phyloP scores from a whole-genome alignment of 2,329 filamentous ascomycete species.

The Colletotrichum lupini region DNA sequence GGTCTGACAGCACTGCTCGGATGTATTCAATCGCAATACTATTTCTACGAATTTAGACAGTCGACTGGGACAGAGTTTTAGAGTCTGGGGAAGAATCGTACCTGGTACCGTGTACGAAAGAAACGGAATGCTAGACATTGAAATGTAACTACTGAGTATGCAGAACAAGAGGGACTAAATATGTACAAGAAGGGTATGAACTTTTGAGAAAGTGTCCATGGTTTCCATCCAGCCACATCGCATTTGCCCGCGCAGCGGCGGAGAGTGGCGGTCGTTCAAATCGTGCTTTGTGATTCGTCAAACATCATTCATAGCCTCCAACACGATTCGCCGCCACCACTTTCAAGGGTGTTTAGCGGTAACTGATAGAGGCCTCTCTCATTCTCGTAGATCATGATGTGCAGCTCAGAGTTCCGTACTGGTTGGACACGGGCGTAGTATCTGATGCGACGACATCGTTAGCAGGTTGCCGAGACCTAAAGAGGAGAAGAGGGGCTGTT shows the following conservation, averaged over 20 bases:
- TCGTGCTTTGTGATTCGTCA: background rate
- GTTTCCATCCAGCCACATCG: background rate
- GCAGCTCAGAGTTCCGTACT: conserved; percentile 3
- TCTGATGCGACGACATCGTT: background rate
- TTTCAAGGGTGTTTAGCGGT: background rate
- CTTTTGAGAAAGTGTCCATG: background rate
- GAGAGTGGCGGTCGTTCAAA: background rate
- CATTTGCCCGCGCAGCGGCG: background rate
- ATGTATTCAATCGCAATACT: background rate
- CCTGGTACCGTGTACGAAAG: background rate
- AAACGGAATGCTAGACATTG: background rate
- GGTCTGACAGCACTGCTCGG: background rate
- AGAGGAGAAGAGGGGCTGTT: background rate
- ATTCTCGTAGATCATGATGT: background rate
- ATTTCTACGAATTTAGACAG: too few species aligned
- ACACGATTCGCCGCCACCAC: background rate
- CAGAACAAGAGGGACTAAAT: background rate
- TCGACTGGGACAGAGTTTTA: too few species aligned
- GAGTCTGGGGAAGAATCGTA: background rate
- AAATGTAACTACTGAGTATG: background rate
- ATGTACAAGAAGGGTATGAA: background rate
- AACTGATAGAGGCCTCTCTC: background rate
- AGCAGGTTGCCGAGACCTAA: background rate
- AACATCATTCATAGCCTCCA: background rate
- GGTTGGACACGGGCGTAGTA: background rate